Evolutionary conservation across 2,329 filamentous ascomycete genomes (phyloP), one percentile per base, ranked within the genome.

Genomic region (Botrytis fragariae): DNA sequence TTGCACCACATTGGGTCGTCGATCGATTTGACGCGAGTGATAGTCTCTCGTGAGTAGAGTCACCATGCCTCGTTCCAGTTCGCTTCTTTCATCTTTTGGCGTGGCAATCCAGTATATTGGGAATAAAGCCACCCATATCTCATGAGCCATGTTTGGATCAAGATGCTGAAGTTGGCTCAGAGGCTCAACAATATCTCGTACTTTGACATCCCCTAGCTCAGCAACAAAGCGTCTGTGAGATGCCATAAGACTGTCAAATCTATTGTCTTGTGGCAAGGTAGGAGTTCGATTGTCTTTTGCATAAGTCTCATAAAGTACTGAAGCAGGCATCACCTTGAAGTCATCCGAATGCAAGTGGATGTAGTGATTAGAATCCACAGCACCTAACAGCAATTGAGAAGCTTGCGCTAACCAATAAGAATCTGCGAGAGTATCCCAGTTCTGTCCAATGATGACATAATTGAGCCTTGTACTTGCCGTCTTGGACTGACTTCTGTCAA

Each of bases 361-460:
- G 22, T 88, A 86, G n/a, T 88, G 88, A 77, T 92, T 93, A 86
- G 93, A 91, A 81, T 99, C 96, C 60, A 98, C 88, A 10, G 93
- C 95, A 25, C 96, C 95, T 76, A 99, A 89, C 72, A 99, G 89
- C 59, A 99, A 86, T 79, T 99, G 96, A 29, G 94, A 94, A 48
- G 97, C 95, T 83, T 99, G 96, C 59, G 94, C 92, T 68, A 99
- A 86, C 97, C 97, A 99, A 84, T 97, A 99, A 1, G 93, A 97
- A 78, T 99, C 96, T 2, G 90, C 91, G 65, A 99, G 86, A 0
- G 93, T 97, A 81, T 98, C 95, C 96, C 96, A 99, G 78, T 98
- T 98, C 81, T 99, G 97, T 37, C 93, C 92, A 0, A 91, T 91
- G 72, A 99, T 88, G 6, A 98, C 92, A 83, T 98, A 98, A 74